These are phyloP conservation scores for Pichia heedii DNA, from an alignment of 805 yeast species.

Conservation along the genomic window DNA sequence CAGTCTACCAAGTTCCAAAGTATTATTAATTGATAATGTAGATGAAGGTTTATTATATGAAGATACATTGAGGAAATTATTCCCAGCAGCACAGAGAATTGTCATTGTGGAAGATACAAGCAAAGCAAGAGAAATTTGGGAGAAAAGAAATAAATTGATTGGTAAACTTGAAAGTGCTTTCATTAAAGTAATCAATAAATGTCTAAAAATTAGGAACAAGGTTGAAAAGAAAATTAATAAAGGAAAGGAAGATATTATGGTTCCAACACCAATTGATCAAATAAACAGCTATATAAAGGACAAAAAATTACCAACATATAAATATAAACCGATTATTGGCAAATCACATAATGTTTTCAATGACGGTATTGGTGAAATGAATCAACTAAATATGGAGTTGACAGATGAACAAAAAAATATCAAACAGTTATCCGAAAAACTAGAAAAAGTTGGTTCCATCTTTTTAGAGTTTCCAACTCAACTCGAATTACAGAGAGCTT, in stretches of 20 bases:
- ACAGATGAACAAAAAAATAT: conserved; percentile 41
- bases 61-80: conserved; percentile 47
- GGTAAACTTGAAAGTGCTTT: conserved; percentile 57
- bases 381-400: conserved; percentile 62
- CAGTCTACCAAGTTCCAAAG: conserved; percentile 58
- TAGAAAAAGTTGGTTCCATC: conserved; percentile 54
- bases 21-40: conserved; percentile 64
- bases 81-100: conserved; percentile 52
- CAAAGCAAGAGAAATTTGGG: conserved; percentile 44
- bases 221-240: conserved; percentile 32
- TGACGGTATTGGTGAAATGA: conserved; percentile 58
- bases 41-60: conserved; percentile 36
- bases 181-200: conserved; percentile 49
- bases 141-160: conserved; percentile 57
- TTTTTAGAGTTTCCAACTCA: conserved; percentile 78
- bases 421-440: conserved; percentile 33
- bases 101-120: conserved; percentile 59
- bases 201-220: conserved; percentile 48
- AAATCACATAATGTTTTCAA: conserved; percentile 79
- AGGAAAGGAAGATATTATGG: conserved; percentile 36
- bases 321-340: conserved; percentile 62
- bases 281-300: conserved; percentile 52
- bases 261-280: conserved; percentile 49
- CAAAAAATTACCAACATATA: conserved; percentile 80
- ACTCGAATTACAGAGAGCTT: conserved; percentile 81